Evolutionary conservation across 2,329 filamentous ascomycete species (phyloP), one percentile per base, ranked within the genome.

Genomic region (Trichophyton verrucosum): DNA sequence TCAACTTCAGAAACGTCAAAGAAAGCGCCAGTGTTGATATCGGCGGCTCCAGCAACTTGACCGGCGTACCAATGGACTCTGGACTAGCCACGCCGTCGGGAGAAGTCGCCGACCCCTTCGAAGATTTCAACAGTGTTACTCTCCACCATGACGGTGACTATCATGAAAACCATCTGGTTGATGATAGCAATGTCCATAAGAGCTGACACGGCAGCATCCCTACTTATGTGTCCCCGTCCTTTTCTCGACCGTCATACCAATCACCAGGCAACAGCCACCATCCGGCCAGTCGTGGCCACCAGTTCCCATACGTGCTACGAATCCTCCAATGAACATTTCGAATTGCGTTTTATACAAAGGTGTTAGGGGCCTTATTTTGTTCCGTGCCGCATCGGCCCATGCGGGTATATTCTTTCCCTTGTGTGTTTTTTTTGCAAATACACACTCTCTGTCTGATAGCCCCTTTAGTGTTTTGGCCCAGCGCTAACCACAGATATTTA

Each of bases 101-200:
- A 42, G 92, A 96, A 71, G 72, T 86, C 42, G 80, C 83, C 2
- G 94, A 99, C 80, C 94, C 94, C 1, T 99, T 99, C 71, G 89
- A 96, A 74, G 94, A 97, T 74, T 99, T 99, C 76, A 99, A 97
- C 79, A 95, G 90, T 71, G 91, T 99, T 47, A 99, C 94, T 58
- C 79, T 99, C 64, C 92, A 97, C 74, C 94, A 99, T 71, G 94
- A 97, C 61, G 94, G 91, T 15, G 92, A 96, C 67, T 88, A 91
- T 60, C 73, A 77, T 57, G 59, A 47, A 3, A 60, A 60, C 3
- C 62, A 64, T 59, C 33, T 66, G 58, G 60, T 62, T 30, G 63
- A 65, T 61, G 65, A 64, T 58, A 61, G 59, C 40, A n/a, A 46
- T 61, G 8, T 13, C 58, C 70, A 33, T 15, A 66, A 3, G 68